Evolutionary conservation across 2,329 filamentous ascomycete species (phyloP).

Genomic region (Achaetomium macrosporum): DNA sequence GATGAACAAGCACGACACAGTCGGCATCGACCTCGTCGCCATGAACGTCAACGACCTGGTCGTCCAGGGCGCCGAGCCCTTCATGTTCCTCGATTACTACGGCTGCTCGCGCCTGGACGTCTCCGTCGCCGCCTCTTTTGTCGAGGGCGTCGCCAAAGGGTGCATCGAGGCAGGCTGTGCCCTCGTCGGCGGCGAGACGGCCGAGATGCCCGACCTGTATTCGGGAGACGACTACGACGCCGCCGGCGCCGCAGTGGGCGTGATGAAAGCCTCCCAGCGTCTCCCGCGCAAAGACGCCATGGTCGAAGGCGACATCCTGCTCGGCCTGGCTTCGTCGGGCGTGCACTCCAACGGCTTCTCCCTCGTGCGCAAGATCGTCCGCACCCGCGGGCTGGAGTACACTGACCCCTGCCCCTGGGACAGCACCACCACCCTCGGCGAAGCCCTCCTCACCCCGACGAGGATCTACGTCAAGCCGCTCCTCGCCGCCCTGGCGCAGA

Average conservation of each 20-base stretch:
- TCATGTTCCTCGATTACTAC: conserved; percentile 98
- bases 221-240: conserved; percentile 85
- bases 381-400: conserved; percentile 65
- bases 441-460: conserved; percentile 79
- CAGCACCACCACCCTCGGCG: conserved; percentile 50
- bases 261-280: conserved; percentile 62
- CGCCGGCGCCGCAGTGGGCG: conserved; percentile 82
- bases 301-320: conserved; percentile 73
- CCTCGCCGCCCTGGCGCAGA: conserved; percentile 53
- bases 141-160: conserved; percentile 82
- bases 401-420: conserved; percentile 73
- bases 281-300: conserved; percentile 74
- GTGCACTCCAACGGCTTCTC: conserved; percentile 97
- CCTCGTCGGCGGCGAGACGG: conserved; percentile 93
- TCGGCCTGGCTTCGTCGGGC: conserved; percentile 80
- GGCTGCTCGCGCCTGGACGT: conserved; percentile 85
- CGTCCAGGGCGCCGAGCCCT: conserved; percentile 87
- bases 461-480: conserved; percentile 87
- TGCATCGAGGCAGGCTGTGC: conserved; percentile 82
- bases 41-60: conserved; percentile 99
- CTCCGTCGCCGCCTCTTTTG: conserved; percentile 72
- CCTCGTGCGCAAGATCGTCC: conserved; percentile 84
- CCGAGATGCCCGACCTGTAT: conserved; percentile 97
- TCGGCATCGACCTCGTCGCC: conserved; percentile 93
- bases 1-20: conserved; percentile 84